Base-by-base conservation (phyloP, 2,329 filamentous ascomycete species). In the Cladophialophora chaetospira region DNA sequence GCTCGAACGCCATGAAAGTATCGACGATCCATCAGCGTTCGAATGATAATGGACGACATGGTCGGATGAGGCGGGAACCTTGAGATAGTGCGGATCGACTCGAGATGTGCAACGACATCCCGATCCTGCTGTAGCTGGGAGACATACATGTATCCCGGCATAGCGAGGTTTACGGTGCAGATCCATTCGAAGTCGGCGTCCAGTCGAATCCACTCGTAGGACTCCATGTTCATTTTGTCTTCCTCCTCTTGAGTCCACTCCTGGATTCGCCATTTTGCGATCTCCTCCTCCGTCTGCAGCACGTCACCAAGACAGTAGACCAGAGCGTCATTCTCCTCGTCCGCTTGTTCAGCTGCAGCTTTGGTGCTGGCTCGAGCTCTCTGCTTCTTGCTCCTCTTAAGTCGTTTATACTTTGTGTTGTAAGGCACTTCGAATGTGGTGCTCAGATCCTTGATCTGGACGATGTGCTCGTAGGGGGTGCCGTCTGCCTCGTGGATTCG, bases 141-240 rank as follows among this genome's bases (percentile, higher is more conserved):
- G 57, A 96, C 85, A 70, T 94, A 97, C 95, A 99, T 99, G 78
- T 97, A 97, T 3, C 90, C 85, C 43, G 91, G 91, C 81, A 97
- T 91, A 62, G 87, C 87, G 46, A 88, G 76, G 59, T 88, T 86
- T 72, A 96, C 89, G 64, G 87, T 87, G 73, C 61, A 94, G 56
- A 97, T 87, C 94, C 94, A 99, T 71, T 99, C 94, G 65, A 97
- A 97, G 73, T 99, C 95, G 13, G 93, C 92, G 72, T 99, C 94
- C 75, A 97, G 89, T 17, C 94, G 88, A 65, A 99, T 96, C 94
- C 95, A 99, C 71, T 99, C 94, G 68, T 97, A 99, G 0, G 91
- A 96, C 70, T 99, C 94, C 63, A 91, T 86, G 55, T 94, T 91
- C 92, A 99, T 97, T 67, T 86, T 86, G 31, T 88, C 82, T 72